Evolutionary conservation across 2,329 filamentous ascomycete genomes (phyloP), one percentile per base, ranked within the genome.

Genomic region (Davidsoniella australis): DNA sequence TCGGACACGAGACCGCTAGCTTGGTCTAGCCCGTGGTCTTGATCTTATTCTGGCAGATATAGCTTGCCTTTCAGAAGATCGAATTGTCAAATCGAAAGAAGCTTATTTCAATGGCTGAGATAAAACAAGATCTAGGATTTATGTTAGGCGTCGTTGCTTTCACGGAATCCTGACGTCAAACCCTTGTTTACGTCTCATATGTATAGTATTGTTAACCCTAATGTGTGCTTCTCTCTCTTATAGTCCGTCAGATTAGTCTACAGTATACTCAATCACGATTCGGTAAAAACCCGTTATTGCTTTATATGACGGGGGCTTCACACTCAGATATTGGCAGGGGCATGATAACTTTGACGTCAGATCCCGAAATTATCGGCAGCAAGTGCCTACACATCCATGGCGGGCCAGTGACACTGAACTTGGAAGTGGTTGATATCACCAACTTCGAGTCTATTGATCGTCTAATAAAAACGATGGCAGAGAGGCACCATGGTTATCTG

Each of bases 241-340:
- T 29, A 48, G 47, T 24, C n/a, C 47, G 47, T 36, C 40, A 48
- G 26, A 38, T 48, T 12, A 48, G 39, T 12, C 39, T 48, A 12
- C 38, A 33, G 7, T 48, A 48, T 24, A 4, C 29, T 7, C 17
- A 41, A 2, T 48, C 47, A 2, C 5, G 16, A 1, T 36, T 41
- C 10, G 39, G 42, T 14, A 18, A n/a, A 17, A 39, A 39, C 9
- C 47, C 47, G 9, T 14, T 48, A 16, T 16, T 48, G 8, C 8
- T 48, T 9, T 48, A 48, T 17, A 48, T 48, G 16, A 48, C 47
- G 5, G 40, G 39, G 2, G 42, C 29, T n/a, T 37, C 26, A 24
- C 39, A 48, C 17, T 14, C 40, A n/a, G 39, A 29, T 5, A 39
- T 41, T 18, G 47, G 47, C 5, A 40, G 23, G 7, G 47, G 24